These are phyloP conservation scores for Calonectria hawksworthii DNA, from an alignment of 2,329 filamentous ascomycete species.

Conservation along the genomic window DNA sequence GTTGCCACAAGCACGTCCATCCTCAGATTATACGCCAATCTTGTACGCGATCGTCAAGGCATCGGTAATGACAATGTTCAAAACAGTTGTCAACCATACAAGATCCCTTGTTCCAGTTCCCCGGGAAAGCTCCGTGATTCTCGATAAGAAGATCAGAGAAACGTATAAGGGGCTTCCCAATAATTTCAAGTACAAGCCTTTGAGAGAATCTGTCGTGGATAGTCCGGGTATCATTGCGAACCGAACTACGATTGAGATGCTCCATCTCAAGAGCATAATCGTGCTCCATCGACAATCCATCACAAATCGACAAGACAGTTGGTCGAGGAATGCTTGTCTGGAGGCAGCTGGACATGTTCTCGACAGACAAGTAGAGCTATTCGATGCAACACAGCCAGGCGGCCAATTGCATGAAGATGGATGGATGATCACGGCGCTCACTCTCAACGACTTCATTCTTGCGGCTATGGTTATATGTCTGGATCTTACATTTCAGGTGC, in stretches of 20 bases:
- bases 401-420: slow-evolving; percentile 58
- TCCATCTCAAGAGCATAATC: slow-evolving; percentile 49
- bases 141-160: slow-evolving; percentile 39
- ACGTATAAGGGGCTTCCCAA: slow-evolving; percentile 43
- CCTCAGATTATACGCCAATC: slow-evolving; percentile 35
- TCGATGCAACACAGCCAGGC: slow-evolving; percentile 55
- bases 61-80: slow-evolving; percentile 44
- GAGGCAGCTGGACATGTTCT: slow-evolving; percentile 46
- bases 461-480: slow-evolving; percentile 66
- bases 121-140: slow-evolving; percentile 29
- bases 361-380: slow-evolving; percentile 46
- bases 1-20: slow-evolving; percentile 34
- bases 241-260: slow-evolving; percentile 47
- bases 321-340: slow-evolving; percentile 41
- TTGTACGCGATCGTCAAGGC: slow-evolving; percentile 49
- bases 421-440: slow-evolving; percentile 61
- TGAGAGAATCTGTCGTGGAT: slow-evolving; percentile 48
- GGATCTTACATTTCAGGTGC: slow-evolving; percentile 44
- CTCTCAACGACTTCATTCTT: slow-evolving; percentile 64
- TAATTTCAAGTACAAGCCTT: slow-evolving; percentile 38
- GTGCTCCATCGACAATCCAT: slow-evolving; percentile 50
- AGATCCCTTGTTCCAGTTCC: slow-evolving; percentile 18
- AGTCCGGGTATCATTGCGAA: slow-evolving; percentile 42
- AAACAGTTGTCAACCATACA: slow-evolving; percentile 40
- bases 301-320: slow-evolving; percentile 26